phyloP scores from a whole-genome alignment of 1,139 yeast species.

The Hansenula lynferdii region DNA sequence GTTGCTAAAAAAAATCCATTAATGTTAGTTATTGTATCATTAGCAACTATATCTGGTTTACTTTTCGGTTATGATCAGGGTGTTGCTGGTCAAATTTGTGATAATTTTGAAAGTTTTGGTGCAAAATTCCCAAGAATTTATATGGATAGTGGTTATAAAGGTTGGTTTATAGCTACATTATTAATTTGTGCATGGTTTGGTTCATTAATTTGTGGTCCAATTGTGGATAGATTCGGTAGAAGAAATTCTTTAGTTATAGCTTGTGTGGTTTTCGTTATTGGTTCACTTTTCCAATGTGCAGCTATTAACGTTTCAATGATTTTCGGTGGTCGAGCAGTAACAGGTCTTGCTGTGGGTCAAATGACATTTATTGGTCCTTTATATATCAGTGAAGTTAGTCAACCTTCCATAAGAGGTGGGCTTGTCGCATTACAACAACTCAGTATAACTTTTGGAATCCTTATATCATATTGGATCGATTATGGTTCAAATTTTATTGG shows the following conservation, averaged over 20 bases:
- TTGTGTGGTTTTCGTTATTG: conserved; percentile 34
- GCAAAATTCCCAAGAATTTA: conserved; percentile 6
- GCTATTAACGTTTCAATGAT: conserved; percentile 41
- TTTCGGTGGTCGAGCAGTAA: conserved; percentile 43
- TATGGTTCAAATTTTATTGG: conserved; percentile 17
- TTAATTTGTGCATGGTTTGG: conserved; percentile 45
- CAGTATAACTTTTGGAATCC: conserved; percentile 35
- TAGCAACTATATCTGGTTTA: conserved; percentile 76
- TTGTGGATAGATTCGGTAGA: conserved; percentile 58
- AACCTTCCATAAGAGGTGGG: conserved; percentile 60
- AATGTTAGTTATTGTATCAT: conserved; percentile 68
- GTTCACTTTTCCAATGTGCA: conserved; percentile 41
- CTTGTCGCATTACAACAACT: conserved; percentile 62
- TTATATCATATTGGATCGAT: conserved; percentile 10
- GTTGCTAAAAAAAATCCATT: conserved; percentile 21
- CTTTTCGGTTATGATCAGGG: conserved; percentile 88
- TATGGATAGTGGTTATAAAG: conserved; percentile 5
- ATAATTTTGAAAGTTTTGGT: conserved; percentile 25
- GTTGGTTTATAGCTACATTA: conserved; percentile 7
- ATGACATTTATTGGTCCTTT: conserved; percentile 54
- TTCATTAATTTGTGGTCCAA: conserved; percentile 41
- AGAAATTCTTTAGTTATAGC: conserved; percentile 42
- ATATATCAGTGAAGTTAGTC: conserved; percentile 55
- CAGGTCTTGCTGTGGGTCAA: conserved; percentile 54
- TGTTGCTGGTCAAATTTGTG: conserved; percentile 71